Percentiles rank a stretch among this genome's conserved stretches.
Evolutionary conservation across 108 stramenopile species (phyloP).

Genomic region (Cyclotella atomus): DNA sequence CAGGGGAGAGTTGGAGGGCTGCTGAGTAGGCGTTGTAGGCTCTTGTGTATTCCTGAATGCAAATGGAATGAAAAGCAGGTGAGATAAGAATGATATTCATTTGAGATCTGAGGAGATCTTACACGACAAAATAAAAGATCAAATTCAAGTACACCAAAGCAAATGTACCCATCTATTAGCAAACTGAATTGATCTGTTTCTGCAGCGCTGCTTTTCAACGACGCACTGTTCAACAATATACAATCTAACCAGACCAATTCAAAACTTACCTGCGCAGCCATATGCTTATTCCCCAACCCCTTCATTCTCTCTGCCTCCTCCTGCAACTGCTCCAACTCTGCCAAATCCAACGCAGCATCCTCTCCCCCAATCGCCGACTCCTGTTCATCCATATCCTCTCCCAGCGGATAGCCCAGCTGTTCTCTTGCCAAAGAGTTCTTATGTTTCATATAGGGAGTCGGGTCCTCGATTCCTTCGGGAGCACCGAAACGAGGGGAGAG

Average conservation of each 20-base stretch:
- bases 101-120: too few species aligned
- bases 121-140: too few species aligned
- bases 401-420: slow-evolving; percentile 4
- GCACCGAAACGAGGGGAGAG: too few species aligned
- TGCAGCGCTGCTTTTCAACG: too few species aligned
- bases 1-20: slow-evolving; percentile 85
- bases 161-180: too few species aligned
- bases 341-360: slow-evolving; percentile 79
- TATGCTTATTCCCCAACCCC: slow-evolving; percentile 88
- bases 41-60: slow-evolving; percentile 79
- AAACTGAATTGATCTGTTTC: too few species aligned
- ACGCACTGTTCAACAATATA: too few species aligned
- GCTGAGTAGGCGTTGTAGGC: slow-evolving; percentile 91
- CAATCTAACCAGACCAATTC: too few species aligned
- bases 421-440: neutral
- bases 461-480: too few species aligned
- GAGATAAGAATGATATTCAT: neutral
- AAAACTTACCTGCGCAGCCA: slow-evolving; percentile 82
- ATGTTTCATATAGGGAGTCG: neutral
- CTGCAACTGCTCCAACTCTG: slow-evolving; percentile 78
- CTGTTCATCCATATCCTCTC: slow-evolving; percentile 4
- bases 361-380: slow-evolving; percentile 48
- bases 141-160: too few species aligned
- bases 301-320: slow-evolving; percentile 90
- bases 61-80: neutral